phyloP scores from a whole-genome alignment of 768 basidiomycete genomes.

The Tylopilus plumbeoviolaceoides region DNA sequence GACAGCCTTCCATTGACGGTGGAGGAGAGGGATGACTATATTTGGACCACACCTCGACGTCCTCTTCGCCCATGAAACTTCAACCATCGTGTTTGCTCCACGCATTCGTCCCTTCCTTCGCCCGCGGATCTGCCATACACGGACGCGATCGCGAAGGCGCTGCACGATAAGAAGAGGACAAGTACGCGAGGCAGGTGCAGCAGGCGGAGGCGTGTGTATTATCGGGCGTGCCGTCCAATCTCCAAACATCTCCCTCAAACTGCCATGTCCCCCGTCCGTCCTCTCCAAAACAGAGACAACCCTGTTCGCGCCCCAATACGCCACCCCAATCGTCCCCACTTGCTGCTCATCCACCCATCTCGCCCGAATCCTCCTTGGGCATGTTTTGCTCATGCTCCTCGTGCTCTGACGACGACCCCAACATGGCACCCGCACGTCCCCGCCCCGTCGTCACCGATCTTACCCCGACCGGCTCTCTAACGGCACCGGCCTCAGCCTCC shows the following conservation, averaged over 20 bases:
- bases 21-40: no score
- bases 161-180: conserved; percentile 29
- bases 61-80: no score
- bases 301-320: conserved; percentile 18
- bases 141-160: no score
- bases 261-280: conserved; percentile 7
- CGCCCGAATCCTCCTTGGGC: conserved; percentile 25
- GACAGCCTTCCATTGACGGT: no score
- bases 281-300: conserved; percentile 2
- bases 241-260: conserved; percentile 4
- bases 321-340: conserved; percentile 16
- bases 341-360: conserved; percentile 11
- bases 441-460: conserved; percentile 21
- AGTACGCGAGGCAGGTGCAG: no score
- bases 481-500: conserved; percentile 20
- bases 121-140: no score
- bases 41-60: no score
- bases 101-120: no score
- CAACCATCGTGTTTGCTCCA: no score
- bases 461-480: conserved; percentile 19
- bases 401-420: conserved; percentile 9
- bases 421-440: conserved; percentile 7
- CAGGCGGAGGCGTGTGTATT: no score
- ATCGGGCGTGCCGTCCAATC: background rate
- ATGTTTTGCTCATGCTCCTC: conserved; percentile 24